A percentile compares a stretch with the other conserved stretches of the same genome.
Conservation (phyloP, 352 stramenopile genomes). For the Chrysophaeum taylorii region DNA sequence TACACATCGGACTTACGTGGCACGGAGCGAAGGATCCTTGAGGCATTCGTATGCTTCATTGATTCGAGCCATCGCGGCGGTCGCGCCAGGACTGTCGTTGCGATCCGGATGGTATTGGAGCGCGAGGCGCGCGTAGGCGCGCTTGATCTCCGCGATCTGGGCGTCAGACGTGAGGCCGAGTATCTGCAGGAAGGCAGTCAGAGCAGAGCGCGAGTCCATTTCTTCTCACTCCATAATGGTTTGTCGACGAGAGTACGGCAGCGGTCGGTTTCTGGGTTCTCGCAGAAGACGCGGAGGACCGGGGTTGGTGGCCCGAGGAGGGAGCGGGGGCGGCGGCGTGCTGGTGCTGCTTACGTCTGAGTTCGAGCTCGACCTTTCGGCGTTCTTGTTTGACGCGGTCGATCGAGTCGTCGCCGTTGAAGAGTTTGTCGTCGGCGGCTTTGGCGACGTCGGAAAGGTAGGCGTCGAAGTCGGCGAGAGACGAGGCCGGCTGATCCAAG, state of each 20-base stretch:
- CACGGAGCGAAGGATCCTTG: neutral
- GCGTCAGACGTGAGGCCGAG: neutral
- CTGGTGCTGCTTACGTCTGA: too few relatives aligned
- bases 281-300: too few relatives aligned
- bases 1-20: too few relatives aligned
- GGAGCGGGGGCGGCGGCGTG: too few relatives aligned
- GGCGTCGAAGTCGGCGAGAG: neutral
- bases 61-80: slow-evolving; percentile 7
- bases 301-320: too few relatives aligned
- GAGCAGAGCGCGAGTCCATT: too few relatives aligned
- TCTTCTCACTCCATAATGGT: too few relatives aligned
- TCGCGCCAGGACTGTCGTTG: neutral
- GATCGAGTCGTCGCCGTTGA: neutral
- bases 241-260: too few relatives aligned
- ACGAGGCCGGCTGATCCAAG: neutral
- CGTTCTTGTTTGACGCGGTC: neutral
- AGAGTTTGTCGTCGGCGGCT: neutral
- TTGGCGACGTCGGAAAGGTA: slow-evolving; percentile 10
- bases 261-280: too few relatives aligned
- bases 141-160: neutral
- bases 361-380: neutral
- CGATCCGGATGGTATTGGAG: slow-evolving; percentile 5
- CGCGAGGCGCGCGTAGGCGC: neutral
- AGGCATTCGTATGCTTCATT: slow-evolving; percentile 10
- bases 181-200: too few relatives aligned